Conservation (phyloP, 2,329 filamentous ascomycete genomes). For the Pseudogymnoascus sp. region DNA sequence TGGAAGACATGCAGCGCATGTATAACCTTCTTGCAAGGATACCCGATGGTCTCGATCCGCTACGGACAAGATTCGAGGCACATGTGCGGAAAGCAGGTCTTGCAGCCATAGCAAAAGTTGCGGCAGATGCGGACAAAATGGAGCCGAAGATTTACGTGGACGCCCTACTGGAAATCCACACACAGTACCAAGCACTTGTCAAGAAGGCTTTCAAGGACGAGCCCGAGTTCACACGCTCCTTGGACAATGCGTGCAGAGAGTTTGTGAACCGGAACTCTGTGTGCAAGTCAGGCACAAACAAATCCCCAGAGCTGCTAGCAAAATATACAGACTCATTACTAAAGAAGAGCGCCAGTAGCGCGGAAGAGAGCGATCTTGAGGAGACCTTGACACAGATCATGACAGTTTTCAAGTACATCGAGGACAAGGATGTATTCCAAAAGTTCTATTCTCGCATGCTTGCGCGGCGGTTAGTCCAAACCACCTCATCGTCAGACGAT, state of each 20-base stretch:
- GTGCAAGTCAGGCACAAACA: constrained; percentile 87
- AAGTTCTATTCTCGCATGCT: constrained; percentile 98
- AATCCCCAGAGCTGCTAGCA: constrained; percentile 87
- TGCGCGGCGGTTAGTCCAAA: constrained; percentile 87
- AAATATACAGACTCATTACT: constrained; percentile 91
- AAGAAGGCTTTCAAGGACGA: constrained; percentile 91
- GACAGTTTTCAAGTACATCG: constrained; percentile 99
- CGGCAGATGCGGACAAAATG: constrained; percentile 77
- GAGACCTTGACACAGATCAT: constrained; percentile 85
- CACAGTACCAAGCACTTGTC: constrained; percentile 84
- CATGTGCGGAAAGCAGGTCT: constrained; percentile 88
- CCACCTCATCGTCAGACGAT: constrained; percentile 91
- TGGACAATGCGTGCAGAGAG: constrained; percentile 95
- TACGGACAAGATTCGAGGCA: constrained; percentile 79
- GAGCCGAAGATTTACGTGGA: constrained; percentile 97
- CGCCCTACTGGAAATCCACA: constrained; percentile 87
- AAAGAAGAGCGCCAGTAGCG: constrained; percentile 86
- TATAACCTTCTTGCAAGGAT: constrained; percentile 86
- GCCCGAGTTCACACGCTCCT: constrained; percentile 88
- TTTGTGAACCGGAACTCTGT: constrained; percentile 98
- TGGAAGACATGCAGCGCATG: constrained; percentile 94
- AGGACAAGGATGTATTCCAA: constrained; percentile 99
- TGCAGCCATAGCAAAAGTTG: constrained; percentile 82
- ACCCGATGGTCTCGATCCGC: constrained; percentile 80
- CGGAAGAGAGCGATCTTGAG: constrained; percentile 90